phyloP scores from a whole-genome alignment of 2,329 filamentous ascomycete genomes.

The Colletotrichum acutatum region DNA sequence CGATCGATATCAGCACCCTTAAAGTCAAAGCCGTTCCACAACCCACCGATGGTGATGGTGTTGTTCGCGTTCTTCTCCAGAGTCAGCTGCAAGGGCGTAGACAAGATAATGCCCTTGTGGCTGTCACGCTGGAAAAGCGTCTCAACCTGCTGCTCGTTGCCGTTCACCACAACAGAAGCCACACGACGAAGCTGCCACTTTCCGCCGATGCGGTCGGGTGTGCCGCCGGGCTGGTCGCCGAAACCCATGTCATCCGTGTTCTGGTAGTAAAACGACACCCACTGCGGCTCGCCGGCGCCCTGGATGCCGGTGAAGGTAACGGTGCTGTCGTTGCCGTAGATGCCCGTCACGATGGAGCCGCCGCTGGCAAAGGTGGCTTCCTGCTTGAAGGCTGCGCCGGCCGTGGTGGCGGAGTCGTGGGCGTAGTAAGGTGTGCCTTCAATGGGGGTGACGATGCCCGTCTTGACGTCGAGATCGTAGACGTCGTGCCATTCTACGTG shows the following conservation, averaged over 20 bases:
- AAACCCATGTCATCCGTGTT: constrained; percentile 72
- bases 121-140: constrained; percentile 63
- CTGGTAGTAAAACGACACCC: constrained; percentile 67
- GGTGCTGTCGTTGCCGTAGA: constrained; percentile 63
- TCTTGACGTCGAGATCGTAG: constrained; percentile 63
- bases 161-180: constrained; percentile 69
- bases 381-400: constrained; percentile 59
- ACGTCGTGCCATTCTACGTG: constrained; percentile 63
- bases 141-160: constrained; percentile 54
- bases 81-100: constrained; percentile 64
- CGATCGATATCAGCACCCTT: constrained; percentile 69
- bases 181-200: constrained; percentile 69
- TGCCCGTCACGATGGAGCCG: constrained; percentile 59
- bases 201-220: constrained; percentile 69
- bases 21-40: constrained; percentile 65
- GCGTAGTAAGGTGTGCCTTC: constrained; percentile 59
- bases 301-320: constrained; percentile 56
- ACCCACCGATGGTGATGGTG: constrained; percentile 66
- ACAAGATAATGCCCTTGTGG: constrained; percentile 68
- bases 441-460: constrained; percentile 58
- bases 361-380: constrained; percentile 62
- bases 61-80: constrained; percentile 62
- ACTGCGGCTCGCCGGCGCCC: constrained; percentile 59
- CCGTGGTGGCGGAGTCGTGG: constrained; percentile 51
- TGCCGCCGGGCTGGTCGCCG: constrained; percentile 64